Conservation (phyloP, 2,329 filamentous ascomycete genomes). For the Dothiorella sarmentorum region DNA sequence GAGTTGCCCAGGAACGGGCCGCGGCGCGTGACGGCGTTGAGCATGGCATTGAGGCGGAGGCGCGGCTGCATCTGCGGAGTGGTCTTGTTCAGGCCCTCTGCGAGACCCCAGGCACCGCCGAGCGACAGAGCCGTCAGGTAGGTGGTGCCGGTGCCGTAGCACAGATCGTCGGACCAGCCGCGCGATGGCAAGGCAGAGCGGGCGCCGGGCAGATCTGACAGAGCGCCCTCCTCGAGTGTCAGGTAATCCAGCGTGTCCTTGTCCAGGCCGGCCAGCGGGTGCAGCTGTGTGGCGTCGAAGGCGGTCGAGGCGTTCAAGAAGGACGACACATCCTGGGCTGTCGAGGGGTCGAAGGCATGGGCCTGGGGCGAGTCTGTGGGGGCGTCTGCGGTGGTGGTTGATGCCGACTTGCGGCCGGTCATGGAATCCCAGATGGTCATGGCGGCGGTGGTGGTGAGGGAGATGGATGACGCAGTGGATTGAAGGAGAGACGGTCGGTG, state of each 20-base stretch:
- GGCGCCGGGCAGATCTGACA: constrained; percentile 80
- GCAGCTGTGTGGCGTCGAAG: constrained; percentile 81
- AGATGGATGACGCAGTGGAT: not conserved
- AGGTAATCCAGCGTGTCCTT: constrained; percentile 93
- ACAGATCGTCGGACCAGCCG: constrained; percentile 96
- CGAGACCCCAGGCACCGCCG: constrained; percentile 88
- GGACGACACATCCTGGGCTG: constrained; percentile 73
- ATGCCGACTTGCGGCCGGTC: constrained; percentile 54
- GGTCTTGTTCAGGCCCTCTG: constrained; percentile 77
- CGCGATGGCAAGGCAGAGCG: constrained; percentile 88
- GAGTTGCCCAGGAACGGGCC: constrained; percentile 96
- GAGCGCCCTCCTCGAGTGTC: constrained; percentile 83
- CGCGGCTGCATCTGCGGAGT: constrained; percentile 75
- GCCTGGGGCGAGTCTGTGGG: constrained; percentile 43
- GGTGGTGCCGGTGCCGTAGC: constrained; percentile 93
- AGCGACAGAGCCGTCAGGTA: constrained; percentile 83
- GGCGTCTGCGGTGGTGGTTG: constrained; percentile 36
- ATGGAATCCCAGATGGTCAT: constrained; percentile 50
- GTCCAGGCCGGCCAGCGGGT: constrained; percentile 90
- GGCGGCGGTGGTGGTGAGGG: not conserved
- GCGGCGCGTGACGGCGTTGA: constrained; percentile 89
- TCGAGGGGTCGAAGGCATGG: constrained; percentile 64
- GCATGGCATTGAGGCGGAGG: constrained; percentile 85
- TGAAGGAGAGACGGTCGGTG: not conserved
- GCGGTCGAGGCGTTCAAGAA: constrained; percentile 57